These are phyloP conservation scores for Pseudonitzschia multiseries DNA, from an alignment of 108 stramenopile species.

Conservation along the genomic window DNA sequence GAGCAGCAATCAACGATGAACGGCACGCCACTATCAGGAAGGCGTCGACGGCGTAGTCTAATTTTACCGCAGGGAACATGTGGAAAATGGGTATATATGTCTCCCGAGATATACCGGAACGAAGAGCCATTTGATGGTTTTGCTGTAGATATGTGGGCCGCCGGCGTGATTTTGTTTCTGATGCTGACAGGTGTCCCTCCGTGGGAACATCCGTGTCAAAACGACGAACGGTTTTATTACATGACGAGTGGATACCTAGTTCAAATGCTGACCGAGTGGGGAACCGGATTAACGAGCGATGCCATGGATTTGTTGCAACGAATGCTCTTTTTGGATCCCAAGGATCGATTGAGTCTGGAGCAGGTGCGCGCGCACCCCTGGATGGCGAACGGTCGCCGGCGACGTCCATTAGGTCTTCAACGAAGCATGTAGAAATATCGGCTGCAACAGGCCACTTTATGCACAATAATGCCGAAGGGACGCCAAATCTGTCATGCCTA, in stretches of 20 bases:
- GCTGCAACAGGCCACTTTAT: no score
- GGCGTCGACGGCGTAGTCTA: slow-evolving; percentile 44
- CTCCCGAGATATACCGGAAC: slow-evolving; percentile 84
- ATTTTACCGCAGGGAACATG: slow-evolving; percentile 78
- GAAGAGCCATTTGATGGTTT: slow-evolving; percentile 82
- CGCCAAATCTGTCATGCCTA: no score
- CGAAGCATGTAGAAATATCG: neutral
- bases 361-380: slow-evolving; percentile 85
- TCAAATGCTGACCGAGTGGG: slow-evolving; percentile 83
- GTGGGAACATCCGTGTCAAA: slow-evolving; percentile 69
- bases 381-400: slow-evolving; percentile 52
- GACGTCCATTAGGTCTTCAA: slow-evolving; percentile 28
- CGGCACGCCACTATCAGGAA: slow-evolving; percentile 17
- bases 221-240: slow-evolving; percentile 77
- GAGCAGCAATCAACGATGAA: neutral
- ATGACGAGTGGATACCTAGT: slow-evolving; percentile 82
- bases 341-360: slow-evolving; percentile 77
- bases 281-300: slow-evolving; percentile 64
- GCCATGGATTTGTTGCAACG: slow-evolving; percentile 84
- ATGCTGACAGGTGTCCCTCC: slow-evolving; percentile 91
- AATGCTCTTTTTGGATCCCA: slow-evolving; percentile 83
- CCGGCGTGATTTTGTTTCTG: slow-evolving; percentile 90
- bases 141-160: slow-evolving; percentile 93
- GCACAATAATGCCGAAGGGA: no score
- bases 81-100: slow-evolving; percentile 94